Conservation (phyloP, 2,329 filamentous ascomycete genomes). For the Calonectria multiphialidica region DNA sequence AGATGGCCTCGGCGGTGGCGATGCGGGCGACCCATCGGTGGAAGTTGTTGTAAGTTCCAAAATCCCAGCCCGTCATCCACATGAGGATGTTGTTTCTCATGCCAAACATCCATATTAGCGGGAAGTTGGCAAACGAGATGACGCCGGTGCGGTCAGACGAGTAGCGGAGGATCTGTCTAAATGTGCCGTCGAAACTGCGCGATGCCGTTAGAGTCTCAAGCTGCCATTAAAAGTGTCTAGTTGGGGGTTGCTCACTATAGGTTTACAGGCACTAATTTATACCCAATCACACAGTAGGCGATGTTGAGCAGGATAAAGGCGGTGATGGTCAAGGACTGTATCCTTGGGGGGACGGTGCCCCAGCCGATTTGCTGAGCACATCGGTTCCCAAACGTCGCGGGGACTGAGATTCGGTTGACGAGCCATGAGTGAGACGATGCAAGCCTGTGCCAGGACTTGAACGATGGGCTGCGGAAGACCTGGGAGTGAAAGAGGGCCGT, state of each 20-base stretch:
- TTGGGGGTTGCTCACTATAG: constrained; percentile 50
- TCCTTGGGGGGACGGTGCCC: constrained; percentile 57
- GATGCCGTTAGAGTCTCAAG: neutral
- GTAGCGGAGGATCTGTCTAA: constrained; percentile 61
- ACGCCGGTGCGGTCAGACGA: constrained; percentile 74
- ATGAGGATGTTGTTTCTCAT: constrained; percentile 75
- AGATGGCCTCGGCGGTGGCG: constrained; percentile 70
- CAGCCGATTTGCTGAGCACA: constrained; percentile 59
- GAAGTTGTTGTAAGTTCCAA: constrained; percentile 74
- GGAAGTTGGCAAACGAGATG: constrained; percentile 73
- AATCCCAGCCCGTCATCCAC: constrained; percentile 78
- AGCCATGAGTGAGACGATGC: constrained; percentile 42
- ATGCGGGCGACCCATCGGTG: constrained; percentile 76
- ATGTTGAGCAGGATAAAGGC: constrained; percentile 55
- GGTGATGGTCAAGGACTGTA: constrained; percentile 56
- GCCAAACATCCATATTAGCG: constrained; percentile 75
- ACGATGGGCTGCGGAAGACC: neutral
- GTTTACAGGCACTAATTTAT: constrained; percentile 51
- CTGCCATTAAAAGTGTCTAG: too few relatives aligned
- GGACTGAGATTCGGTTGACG: constrained; percentile 49
- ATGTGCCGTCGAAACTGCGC: constrained; percentile 48
- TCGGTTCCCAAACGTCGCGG: constrained; percentile 58
- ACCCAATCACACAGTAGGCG: constrained; percentile 51
- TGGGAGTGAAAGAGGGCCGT: constrained; percentile 23
- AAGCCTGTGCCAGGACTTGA: neutral